Conservation (phyloP, 352 stramenopile genomes). For the Phytophthora melonis region DNA sequence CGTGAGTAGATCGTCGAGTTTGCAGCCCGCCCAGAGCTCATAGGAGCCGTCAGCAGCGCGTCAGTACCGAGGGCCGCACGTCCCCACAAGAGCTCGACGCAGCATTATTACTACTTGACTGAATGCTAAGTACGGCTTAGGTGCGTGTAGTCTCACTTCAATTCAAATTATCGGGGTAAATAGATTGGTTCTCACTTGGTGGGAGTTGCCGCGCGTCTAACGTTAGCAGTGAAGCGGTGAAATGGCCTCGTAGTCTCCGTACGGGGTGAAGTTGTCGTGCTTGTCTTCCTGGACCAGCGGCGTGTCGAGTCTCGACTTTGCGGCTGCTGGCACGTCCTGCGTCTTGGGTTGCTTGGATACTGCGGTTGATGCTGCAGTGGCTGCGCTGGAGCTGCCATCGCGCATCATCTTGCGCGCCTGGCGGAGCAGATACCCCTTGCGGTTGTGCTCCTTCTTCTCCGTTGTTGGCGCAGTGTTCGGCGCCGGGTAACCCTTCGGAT, state of each 20-base stretch:
- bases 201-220: not conserved
- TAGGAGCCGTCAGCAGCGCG: constrained; percentile 4
- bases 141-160: constrained; percentile 26
- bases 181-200: constrained; percentile 36
- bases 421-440: constrained; percentile 74
- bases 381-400: constrained; percentile 24
- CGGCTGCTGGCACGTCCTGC: not conserved
- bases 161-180: constrained; percentile 40
- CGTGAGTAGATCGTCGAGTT: constrained; percentile 1
- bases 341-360: constrained; percentile 17
- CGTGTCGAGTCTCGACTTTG: constrained; percentile 20
- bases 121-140: constrained; percentile 16
- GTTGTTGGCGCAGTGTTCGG: not conserved
- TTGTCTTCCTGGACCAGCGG: constrained; percentile 17
- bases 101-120: constrained; percentile 23
- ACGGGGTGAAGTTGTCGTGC: constrained; percentile 3
- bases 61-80: constrained; percentile 34
- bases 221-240: constrained; percentile 30
- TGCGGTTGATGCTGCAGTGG: not conserved
- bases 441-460: constrained; percentile 82
- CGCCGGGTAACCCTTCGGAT: constrained; percentile 12
- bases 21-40: not conserved
- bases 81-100: constrained; percentile 19
- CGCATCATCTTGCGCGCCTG: constrained; percentile 61
- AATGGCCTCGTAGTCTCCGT: constrained; percentile 21